Evolutionary conservation across 768 basidiomycete species (phyloP).

Genomic region (Trametes elegans): DNA sequence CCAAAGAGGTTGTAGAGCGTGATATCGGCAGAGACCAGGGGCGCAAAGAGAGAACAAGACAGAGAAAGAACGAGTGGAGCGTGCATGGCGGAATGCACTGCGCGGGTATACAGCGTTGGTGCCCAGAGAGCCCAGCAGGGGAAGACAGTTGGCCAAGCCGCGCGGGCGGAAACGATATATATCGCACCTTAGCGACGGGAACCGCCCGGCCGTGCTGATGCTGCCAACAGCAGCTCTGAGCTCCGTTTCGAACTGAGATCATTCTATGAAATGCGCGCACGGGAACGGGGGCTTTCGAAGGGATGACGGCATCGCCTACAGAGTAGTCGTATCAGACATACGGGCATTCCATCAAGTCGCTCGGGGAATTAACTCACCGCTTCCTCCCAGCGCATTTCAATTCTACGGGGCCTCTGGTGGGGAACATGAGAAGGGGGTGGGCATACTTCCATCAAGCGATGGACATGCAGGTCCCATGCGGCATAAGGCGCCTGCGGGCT

Average conservation of each 20-base stretch:
- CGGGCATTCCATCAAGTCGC: too few relatives aligned
- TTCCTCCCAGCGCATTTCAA: too few relatives aligned
- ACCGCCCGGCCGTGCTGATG: not conserved
- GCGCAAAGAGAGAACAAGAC: not conserved
- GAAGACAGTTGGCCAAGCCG: not conserved
- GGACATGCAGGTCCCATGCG: too few relatives aligned
- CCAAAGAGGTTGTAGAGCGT: constrained; percentile 15
- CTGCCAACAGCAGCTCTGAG: not conserved
- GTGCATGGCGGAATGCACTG: constrained; percentile 16
- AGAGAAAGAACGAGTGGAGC: constrained; percentile 12
- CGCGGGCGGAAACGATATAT: not conserved
- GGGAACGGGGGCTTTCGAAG: too few relatives aligned
- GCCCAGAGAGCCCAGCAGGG: not conserved
- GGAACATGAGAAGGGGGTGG: too few relatives aligned
- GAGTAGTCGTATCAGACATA: too few relatives aligned
- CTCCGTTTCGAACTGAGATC: not conserved
- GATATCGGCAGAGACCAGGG: constrained; percentile 4
- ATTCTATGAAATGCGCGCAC: too few relatives aligned
- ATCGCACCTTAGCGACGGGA: not conserved
- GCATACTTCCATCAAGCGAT: too few relatives aligned
- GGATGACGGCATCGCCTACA: too few relatives aligned
- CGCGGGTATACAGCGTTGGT: constrained; percentile 1
- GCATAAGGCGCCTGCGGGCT: too few relatives aligned
- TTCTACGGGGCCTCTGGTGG: too few relatives aligned
- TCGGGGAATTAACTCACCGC: too few relatives aligned